phyloP scores from a whole-genome alignment of 2,329 filamentous ascomycete species.

The Penicillium decumbens region DNA sequence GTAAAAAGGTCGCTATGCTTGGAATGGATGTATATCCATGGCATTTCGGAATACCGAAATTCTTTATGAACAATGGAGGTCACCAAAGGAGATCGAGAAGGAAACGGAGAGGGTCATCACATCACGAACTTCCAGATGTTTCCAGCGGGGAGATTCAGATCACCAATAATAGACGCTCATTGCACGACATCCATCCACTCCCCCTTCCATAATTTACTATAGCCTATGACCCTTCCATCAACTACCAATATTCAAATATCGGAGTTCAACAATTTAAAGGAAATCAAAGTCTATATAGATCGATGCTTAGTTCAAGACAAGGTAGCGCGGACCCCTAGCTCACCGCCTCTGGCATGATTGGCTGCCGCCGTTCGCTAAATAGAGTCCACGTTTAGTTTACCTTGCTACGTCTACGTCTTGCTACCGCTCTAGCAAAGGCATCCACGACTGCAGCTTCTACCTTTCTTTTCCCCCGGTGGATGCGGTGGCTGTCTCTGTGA shows the following conservation, averaged over 20 bases:
- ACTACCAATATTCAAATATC: no score
- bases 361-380: conserved; percentile 35
- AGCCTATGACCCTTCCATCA: background rate
- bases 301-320: background rate
- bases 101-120: conserved; percentile 5
- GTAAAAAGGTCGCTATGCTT: background rate
- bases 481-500: conserved; percentile 32
- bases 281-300: background rate
- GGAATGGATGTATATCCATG: background rate
- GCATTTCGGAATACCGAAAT: background rate
- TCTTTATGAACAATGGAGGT: background rate
- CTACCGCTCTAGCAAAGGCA: conserved; percentile 23
- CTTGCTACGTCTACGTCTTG: conserved; percentile 15
- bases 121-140: conserved; percentile 21
- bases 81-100: background rate
- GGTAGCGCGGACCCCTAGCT: conserved; percentile 13
- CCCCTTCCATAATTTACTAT: background rate
- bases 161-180: conserved; percentile 2
- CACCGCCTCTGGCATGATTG: conserved; percentile 33
- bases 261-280: background rate
- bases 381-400: conserved; percentile 41
- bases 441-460: conserved; percentile 23
- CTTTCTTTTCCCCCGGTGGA: conserved; percentile 27
- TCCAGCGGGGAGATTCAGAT: conserved; percentile 16
- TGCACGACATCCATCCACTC: background rate